Evolutionary conservation across 1,284 basidiomycete species (phyloP).

Genomic region (Coniophora puteana): DNA sequence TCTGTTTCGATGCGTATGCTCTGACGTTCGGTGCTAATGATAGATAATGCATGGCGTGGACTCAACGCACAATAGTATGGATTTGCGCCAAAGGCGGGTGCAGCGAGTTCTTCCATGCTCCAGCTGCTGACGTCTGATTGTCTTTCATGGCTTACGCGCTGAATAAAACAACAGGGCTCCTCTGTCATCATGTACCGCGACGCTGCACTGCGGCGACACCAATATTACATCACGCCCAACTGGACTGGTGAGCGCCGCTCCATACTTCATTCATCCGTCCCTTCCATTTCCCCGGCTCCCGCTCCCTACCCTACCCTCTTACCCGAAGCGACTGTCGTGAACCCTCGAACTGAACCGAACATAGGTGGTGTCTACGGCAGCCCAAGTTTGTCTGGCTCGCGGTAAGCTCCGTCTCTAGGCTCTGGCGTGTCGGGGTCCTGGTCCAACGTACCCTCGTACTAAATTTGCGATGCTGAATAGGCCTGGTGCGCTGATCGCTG

Average conservation of each 20-base stretch:
- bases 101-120: slow-evolving; percentile 1
- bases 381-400: slow-evolving; percentile 84
- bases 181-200: slow-evolving; percentile 92
- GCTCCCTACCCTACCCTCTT: slow-evolving; percentile 1
- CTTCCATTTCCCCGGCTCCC: background rate
- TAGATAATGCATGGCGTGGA: slow-evolving; percentile 5
- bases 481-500: slow-evolving; percentile 91
- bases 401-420: slow-evolving; percentile 43
- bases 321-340: no score
- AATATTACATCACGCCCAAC: slow-evolving; percentile 80
- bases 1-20: background rate
- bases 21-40: background rate
- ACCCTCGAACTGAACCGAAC: background rate
- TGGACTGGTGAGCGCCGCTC: slow-evolving; percentile 59
- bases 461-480: slow-evolving; percentile 33
- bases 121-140: no score
- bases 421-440: background rate
- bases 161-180: slow-evolving; percentile 59
- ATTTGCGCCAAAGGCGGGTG: slow-evolving; percentile 74
- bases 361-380: slow-evolving; percentile 78
- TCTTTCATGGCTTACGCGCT: background rate
- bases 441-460: background rate
- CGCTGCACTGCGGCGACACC: slow-evolving; percentile 67
- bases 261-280: slow-evolving; percentile 5
- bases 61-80: slow-evolving; percentile 52